These are phyloP conservation scores for Microstegium vimineum DNA, from an alignment of 176 grass and related monocot genomes.

Conservation along the genomic window DNA sequence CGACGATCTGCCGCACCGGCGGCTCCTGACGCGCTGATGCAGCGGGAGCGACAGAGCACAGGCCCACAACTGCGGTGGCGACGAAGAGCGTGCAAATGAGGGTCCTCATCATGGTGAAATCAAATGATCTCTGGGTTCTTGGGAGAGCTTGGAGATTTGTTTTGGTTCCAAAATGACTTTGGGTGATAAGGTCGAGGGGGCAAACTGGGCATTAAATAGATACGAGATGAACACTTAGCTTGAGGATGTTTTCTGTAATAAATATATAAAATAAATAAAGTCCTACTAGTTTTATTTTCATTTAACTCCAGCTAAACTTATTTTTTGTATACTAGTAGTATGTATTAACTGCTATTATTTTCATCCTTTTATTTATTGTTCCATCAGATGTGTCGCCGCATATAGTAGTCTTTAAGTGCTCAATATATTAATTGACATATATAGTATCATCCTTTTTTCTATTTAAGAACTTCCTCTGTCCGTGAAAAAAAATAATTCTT, in stretches of 20 bases:
- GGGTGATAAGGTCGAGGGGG: too few species aligned
- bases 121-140: neutral
- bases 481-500: too few species aligned
- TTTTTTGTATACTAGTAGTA: neutral
- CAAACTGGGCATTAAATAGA: neutral
- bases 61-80: neutral
- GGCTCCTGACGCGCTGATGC: neutral
- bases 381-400: too few species aligned
- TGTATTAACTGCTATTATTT: neutral
- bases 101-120: neutral
- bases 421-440: too few species aligned
- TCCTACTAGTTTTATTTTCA: neutral
- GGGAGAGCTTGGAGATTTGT: neutral
- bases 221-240: neutral
- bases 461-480: too few species aligned
- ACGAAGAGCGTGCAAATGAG: neutral
- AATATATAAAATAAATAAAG: too few species aligned
- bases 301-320: neutral
- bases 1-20: neutral
- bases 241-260: neutral
- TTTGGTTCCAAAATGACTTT: neutral
- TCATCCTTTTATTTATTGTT: neutral
- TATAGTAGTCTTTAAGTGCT: too few species aligned
- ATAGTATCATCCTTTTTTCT: too few species aligned
- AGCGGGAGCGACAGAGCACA: neutral